Evolutionary conservation across 2,329 filamentous ascomycete species (phyloP).

Genomic region (Botryosphaeria dothidea): DNA sequence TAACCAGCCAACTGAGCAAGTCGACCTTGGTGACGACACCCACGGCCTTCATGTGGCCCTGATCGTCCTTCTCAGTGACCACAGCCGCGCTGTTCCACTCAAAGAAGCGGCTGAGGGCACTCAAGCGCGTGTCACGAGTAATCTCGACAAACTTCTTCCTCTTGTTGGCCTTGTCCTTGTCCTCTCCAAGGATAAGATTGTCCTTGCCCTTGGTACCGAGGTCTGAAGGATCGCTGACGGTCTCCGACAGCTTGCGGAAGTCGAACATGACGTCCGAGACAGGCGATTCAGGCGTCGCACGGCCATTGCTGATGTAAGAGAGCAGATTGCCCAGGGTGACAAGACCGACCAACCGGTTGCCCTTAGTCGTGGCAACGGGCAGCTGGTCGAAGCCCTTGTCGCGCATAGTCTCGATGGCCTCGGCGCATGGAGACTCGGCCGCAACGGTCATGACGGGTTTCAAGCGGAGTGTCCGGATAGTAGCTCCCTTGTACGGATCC

Average conservation of each 20-base stretch:
- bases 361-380: slow-evolving; percentile 74
- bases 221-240: slow-evolving; percentile 82
- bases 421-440: slow-evolving; percentile 69
- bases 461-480: slow-evolving; percentile 78
- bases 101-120: slow-evolving; percentile 85
- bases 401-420: slow-evolving; percentile 96
- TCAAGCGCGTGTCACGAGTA: slow-evolving; percentile 83
- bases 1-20: slow-evolving; percentile 87
- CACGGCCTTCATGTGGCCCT: slow-evolving; percentile 68
- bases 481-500: slow-evolving; percentile 76
- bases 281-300: slow-evolving; percentile 70
- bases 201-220: slow-evolving; percentile 37
- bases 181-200: slow-evolving; percentile 14
- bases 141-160: slow-evolving; percentile 84
- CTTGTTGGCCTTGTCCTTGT: slow-evolving; percentile 20
- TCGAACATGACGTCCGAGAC: slow-evolving; percentile 96
- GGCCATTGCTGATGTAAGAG: slow-evolving; percentile 81
- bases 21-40: slow-evolving; percentile 97
- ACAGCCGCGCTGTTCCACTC: slow-evolving; percentile 98
- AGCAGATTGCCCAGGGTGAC: slow-evolving; percentile 94
- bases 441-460: slow-evolving; percentile 91
- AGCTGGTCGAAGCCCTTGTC: slow-evolving; percentile 98
- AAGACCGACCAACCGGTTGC: slow-evolving; percentile 75
- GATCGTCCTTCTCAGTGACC: slow-evolving; percentile 73
- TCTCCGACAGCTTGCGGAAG: slow-evolving; percentile 77